Evolutionary conservation across 129 eudicot species (phyloP).

Genomic region (Pittosporum tobira): DNA sequence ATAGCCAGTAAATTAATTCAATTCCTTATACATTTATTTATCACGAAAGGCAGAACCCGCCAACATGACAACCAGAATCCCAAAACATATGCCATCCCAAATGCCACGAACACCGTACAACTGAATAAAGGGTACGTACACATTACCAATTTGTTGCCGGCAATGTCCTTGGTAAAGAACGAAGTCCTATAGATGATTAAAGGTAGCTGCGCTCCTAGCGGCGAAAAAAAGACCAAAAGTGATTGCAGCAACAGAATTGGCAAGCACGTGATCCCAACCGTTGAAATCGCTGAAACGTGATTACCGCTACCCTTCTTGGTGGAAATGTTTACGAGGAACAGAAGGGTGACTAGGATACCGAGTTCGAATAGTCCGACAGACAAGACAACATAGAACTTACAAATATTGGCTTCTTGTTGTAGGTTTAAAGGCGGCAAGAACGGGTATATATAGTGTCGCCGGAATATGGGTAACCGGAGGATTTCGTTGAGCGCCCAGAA

Average conservation of each 20-base stretch:
- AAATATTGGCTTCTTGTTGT: constrained; percentile 24
- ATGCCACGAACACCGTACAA: constrained; percentile 30
- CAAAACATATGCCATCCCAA: constrained; percentile 32
- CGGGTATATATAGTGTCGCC: constrained; percentile 18
- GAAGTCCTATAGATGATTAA: constrained; percentile 23
- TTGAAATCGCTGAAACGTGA: constrained; percentile 11
- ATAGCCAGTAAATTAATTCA: constrained; percentile 35
- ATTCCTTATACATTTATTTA: constrained; percentile 39
- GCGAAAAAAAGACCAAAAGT: constrained; percentile 27
- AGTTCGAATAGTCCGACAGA: constrained; percentile 64
- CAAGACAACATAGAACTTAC: constrained; percentile 43
- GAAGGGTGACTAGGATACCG: constrained; percentile 43
- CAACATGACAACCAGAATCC: constrained; percentile 45
- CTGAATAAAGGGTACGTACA: constrained; percentile 56
- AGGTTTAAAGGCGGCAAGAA: constrained; percentile 25
- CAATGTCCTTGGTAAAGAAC: constrained; percentile 14
- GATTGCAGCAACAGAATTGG: constrained; percentile 33
- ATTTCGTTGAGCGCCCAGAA: constrained; percentile 46
- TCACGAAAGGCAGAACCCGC: constrained; percentile 46
- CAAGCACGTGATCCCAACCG: constrained; percentile 20
- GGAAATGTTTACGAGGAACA: constrained; percentile 46
- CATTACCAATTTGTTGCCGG: constrained; percentile 18
- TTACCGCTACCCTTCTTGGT: constrained; percentile 19
- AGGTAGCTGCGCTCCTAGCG: constrained; percentile 27
- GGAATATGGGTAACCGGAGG: constrained; percentile 33